Conservation (phyloP, 73 alveolate species). For the Paramecium tetraurelia region DNA sequence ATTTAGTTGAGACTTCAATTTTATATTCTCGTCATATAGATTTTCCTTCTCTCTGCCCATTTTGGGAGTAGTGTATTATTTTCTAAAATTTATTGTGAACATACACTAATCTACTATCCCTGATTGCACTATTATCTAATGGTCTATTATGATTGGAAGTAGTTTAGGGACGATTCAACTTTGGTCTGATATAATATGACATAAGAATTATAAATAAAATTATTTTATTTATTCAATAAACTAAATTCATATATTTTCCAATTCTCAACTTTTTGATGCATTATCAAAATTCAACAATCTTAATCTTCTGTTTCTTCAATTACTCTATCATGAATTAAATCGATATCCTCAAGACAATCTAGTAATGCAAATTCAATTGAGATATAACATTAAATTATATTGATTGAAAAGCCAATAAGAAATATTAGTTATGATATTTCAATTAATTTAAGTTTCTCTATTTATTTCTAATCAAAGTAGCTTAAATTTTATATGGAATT, state of each 20-base stretch:
- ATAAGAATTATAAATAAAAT: not conserved
- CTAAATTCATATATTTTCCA: not conserved
- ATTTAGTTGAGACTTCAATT: not conserved
- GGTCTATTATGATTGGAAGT: constrained; percentile 9
- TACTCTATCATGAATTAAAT: constrained; percentile 47
- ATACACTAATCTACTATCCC: not conserved
- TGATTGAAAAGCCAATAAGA: not conserved
- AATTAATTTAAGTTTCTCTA: too few relatives aligned
- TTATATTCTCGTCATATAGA: constrained; percentile 25
- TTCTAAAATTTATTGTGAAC: not conserved
- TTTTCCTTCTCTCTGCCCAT: constrained; percentile 4
- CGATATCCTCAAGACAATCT: constrained; percentile 23
- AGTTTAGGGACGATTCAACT: not conserved
- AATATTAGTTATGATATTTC: too few relatives aligned
- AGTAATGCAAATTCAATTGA: not conserved
- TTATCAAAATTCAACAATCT: not conserved
- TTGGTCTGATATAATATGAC: not conserved
- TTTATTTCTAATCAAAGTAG: too few relatives aligned
- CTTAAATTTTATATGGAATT: too few relatives aligned
- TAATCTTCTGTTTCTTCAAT: not conserved
- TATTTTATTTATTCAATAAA: not conserved
- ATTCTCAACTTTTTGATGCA: not conserved
- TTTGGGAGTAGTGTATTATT: constrained; percentile 10
- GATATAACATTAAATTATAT: too few relatives aligned
- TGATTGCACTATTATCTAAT: not conserved